A percentile compares a stretch with the other conserved stretches of the same genome.
These are phyloP conservation scores for Populus deltoides DNA, from an alignment of 345 rosid species.

Conservation along the genomic window DNA sequence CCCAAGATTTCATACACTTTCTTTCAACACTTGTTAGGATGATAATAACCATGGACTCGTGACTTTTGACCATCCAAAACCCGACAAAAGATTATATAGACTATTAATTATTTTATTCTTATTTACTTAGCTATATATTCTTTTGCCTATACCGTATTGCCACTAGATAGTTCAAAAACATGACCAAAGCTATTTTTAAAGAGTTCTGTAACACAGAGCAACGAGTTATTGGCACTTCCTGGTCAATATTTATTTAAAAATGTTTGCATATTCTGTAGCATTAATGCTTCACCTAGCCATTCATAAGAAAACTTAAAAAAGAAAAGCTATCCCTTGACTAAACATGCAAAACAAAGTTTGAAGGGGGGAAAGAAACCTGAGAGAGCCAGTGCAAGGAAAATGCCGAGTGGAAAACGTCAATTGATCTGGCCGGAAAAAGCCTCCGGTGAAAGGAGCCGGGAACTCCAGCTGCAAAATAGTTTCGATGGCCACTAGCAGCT, in stretches of 20 bases:
- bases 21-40: neutral
- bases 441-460: conserved; percentile 88
- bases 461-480: conserved; percentile 78
- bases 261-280: too few species aligned
- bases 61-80: conserved; percentile 27
- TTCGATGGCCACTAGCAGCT: conserved; percentile 66
- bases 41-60: neutral
- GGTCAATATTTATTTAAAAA: too few species aligned
- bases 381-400: conserved; percentile 97
- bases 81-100: conserved; percentile 2
- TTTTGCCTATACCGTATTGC: too few species aligned
- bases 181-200: too few species aligned
- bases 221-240: too few species aligned
- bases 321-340: too few species aligned
- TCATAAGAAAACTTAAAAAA: too few species aligned
- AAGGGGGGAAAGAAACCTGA: conserved; percentile 41
- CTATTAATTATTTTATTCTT: too few species aligned
- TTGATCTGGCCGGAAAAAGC: conserved; percentile 74
- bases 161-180: too few species aligned
- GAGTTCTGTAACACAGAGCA: too few species aligned
- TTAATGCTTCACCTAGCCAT: too few species aligned
- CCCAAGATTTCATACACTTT: neutral
- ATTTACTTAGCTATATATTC: too few species aligned
- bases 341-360: neutral
- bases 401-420: conserved; percentile 83